Base-by-base conservation (phyloP, 495 filamentous ascomycete genomes). In the Friedmanniomyces endolithicus region DNA sequence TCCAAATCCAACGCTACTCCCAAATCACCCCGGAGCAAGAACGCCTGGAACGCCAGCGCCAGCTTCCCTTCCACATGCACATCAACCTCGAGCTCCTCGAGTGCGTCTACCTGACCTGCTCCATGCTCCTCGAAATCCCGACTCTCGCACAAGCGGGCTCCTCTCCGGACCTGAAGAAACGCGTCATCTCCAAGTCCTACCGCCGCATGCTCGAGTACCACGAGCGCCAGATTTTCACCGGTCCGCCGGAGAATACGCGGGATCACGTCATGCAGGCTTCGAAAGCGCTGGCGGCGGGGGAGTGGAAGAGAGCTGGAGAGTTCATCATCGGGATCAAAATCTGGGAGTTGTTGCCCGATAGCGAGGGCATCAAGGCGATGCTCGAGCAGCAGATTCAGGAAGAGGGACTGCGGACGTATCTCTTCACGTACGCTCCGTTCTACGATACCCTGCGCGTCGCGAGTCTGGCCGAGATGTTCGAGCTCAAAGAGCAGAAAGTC, bases 1-100 rank as follows among this genome's bases (percentile, higher is more conserved):
- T 99, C 53, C 94, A 95, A 75, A 90, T 97, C 59, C 94, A 97
- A 74, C 81, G 92, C 39, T 99, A 86, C 73, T 87, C 81, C 29
- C 90, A 92, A 63, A 90, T 97, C 53, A 87, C 87, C 17, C 94
- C 92, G 6, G 92, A 99, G 73, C 94, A 97, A 69, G 92, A 99
- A 71, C 84, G 90, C 58, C 79, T 97, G 23, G 92, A 99, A 70
- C 82, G 89, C 59, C 92, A 97, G 69, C 82, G 92, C 57, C 92
- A 97, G 72, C 77, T 99, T 56, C 92, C 92, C 41, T 99, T 99
- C 80, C 92, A 99, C 74, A 95, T 96, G 87, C 92, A 99, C 77
- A 97, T 99, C 76, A 99, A 99, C 75, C 78, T 99, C 20, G 92
- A 99, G 64, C 80, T 99, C 27, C 81, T 99, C 2, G 92, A 99